phyloP scores from a whole-genome alignment of 176 grass and related monocot genomes.

The Carex kokanica region DNA sequence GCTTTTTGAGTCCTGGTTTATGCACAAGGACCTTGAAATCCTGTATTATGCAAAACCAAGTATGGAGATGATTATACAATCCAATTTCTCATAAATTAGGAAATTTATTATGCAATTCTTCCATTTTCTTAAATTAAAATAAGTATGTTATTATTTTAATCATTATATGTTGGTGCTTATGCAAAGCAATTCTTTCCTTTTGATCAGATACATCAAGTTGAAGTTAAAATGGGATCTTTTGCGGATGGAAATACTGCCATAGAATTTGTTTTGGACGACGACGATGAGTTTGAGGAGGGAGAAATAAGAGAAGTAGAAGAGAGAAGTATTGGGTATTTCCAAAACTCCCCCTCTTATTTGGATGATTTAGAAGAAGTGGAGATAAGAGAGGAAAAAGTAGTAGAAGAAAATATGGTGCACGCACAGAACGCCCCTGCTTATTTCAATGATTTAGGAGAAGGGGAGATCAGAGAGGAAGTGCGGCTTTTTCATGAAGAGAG shows the following conservation, averaged over 20 bases:
- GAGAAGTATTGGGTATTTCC: background rate
- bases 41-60: background rate
- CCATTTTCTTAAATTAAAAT: background rate
- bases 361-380: slow-evolving; percentile 50
- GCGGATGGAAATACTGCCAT: background rate
- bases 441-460: slow-evolving; percentile 48
- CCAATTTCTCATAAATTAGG: background rate
- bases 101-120: background rate
- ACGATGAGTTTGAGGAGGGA: slow-evolving; percentile 16
- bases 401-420: background rate
- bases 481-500: background rate
- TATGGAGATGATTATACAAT: background rate
- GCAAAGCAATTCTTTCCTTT: background rate
- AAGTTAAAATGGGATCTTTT: slow-evolving; percentile 28
- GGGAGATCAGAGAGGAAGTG: slow-evolving; percentile 38
- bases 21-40: background rate
- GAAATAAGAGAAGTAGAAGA: slow-evolving; percentile 25
- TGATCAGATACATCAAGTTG: background rate
- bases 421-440: slow-evolving; percentile 15
- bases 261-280: slow-evolving; percentile 1
- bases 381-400: slow-evolving; percentile 32
- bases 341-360: background rate
- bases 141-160: background rate
- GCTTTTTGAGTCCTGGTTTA: background rate
- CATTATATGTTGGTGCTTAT: background rate